Evolutionary conservation across 2,329 filamentous ascomycete genomes (phyloP).

Genomic region (Cercospora brassicicola): DNA sequence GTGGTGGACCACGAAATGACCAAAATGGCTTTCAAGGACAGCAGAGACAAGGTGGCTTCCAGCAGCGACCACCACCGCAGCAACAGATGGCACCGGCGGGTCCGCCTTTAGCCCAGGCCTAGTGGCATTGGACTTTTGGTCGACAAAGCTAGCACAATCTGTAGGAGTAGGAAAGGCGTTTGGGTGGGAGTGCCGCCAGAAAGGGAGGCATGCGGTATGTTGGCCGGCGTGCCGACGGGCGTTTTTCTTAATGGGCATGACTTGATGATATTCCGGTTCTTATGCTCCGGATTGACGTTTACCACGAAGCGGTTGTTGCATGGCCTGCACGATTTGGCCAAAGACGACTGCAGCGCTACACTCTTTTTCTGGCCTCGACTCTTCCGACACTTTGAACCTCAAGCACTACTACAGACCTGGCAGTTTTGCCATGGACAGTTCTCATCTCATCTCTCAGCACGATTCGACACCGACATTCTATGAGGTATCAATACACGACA

Average conservation of each 20-base stretch:
- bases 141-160: slow-evolving; percentile 27
- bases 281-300: slow-evolving; percentile 30
- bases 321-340: slow-evolving; percentile 17
- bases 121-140: slow-evolving; percentile 22
- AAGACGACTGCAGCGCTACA: slow-evolving; percentile 19
- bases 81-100: slow-evolving; percentile 35
- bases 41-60: slow-evolving; percentile 35
- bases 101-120: slow-evolving; percentile 35
- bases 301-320: slow-evolving; percentile 22
- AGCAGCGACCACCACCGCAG: slow-evolving; percentile 34
- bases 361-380: slow-evolving; percentile 19
- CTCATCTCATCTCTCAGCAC: slow-evolving; percentile 8
- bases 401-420: slow-evolving; percentile 16
- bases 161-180: slow-evolving; percentile 30
- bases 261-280: slow-evolving; percentile 35
- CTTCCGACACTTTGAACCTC: slow-evolving; percentile 20
- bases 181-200: slow-evolving; percentile 23
- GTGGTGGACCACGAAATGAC: slow-evolving; percentile 38
- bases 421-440: slow-evolving; percentile 10
- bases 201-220: slow-evolving; percentile 22
- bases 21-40: slow-evolving; percentile 37
- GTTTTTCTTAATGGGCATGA: slow-evolving; percentile 31
- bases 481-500: slow-evolving; percentile 10
- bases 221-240: slow-evolving; percentile 35
- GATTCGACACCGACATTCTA: slow-evolving; percentile 11